Evolutionary conservation across 2,329 filamentous ascomycete genomes (phyloP).

Genomic region (Didymella pinodella): DNA sequence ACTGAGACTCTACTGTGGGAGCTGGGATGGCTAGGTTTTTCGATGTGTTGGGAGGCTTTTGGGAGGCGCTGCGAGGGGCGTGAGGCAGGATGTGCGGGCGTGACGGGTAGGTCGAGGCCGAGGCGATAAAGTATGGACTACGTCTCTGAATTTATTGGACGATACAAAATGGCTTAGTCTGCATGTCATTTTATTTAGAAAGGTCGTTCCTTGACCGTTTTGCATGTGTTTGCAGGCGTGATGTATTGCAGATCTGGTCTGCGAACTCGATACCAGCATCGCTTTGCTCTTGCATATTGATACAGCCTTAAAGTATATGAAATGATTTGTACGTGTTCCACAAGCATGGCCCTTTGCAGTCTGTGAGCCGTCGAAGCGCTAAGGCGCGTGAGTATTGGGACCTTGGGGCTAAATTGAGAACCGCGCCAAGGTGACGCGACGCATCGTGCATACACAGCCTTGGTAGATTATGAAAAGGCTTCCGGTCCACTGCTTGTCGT

Average conservation of each 20-base stretch:
- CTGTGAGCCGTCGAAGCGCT: not conserved
- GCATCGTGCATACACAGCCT: not conserved
- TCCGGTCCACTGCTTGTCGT: not conserved
- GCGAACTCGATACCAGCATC: not conserved
- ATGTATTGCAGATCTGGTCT: not conserved
- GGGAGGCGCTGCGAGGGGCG: not conserved
- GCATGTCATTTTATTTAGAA: no score
- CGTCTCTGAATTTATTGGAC: not conserved
- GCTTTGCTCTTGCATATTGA: not conserved
- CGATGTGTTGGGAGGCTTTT: not conserved
- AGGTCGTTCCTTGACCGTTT: not conserved
- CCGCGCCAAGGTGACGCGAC: no score
- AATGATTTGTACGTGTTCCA: not conserved
- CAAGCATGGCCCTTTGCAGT: not conserved
- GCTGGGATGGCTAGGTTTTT: not conserved
- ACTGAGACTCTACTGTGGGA: not conserved
- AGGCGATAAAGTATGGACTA: not conserved
- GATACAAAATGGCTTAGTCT: not conserved
- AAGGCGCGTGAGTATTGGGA: not conserved
- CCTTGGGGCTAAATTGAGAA: no score
- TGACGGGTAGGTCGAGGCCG: not conserved
- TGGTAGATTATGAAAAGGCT: not conserved
- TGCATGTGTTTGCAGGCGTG: not conserved
- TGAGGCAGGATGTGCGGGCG: not conserved
- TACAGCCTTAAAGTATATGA: not conserved